These are phyloP conservation scores for Davidsoniella australis DNA, from an alignment of 2,329 filamentous ascomycete genomes.

Conservation along the genomic window DNA sequence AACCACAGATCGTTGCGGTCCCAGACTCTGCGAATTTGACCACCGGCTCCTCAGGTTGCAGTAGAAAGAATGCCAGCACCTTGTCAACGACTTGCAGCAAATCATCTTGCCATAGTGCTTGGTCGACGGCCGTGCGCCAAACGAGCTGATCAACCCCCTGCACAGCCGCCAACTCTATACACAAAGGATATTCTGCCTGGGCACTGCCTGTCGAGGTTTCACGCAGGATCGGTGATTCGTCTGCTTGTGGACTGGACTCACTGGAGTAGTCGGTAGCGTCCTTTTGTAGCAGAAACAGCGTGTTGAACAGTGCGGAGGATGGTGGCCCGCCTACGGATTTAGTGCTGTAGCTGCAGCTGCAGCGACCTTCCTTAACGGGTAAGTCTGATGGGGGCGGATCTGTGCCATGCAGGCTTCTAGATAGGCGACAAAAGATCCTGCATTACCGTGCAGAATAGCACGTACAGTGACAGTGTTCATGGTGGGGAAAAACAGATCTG, in stretches of 20 bases:
- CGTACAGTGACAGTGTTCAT: slow-evolving; percentile 82
- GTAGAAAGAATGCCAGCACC: background rate
- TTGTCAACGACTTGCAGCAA: slow-evolving; percentile 43
- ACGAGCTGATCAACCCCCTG: slow-evolving; percentile 30
- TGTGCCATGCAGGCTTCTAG: slow-evolving; percentile 53
- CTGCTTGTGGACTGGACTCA: background rate
- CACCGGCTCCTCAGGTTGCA: slow-evolving; percentile 22
- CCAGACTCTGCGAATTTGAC: slow-evolving; percentile 20
- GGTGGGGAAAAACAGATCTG: slow-evolving; percentile 61
- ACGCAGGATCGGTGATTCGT: background rate
- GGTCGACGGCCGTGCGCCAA: slow-evolving; percentile 59
- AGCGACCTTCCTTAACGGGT: slow-evolving; percentile 56
- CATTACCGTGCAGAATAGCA: slow-evolving; percentile 52
- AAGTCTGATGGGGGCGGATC: slow-evolving; percentile 57
- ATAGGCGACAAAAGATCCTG: slow-evolving; percentile 48
- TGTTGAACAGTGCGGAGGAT: slow-evolving; percentile 31
- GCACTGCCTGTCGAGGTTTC: slow-evolving; percentile 18
- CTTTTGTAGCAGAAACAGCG: slow-evolving; percentile 33
- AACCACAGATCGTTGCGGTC: background rate
- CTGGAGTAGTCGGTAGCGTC: background rate
- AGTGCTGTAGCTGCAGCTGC: slow-evolving; percentile 19
- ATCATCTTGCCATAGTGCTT: slow-evolving; percentile 29
- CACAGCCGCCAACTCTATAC: slow-evolving; percentile 57
- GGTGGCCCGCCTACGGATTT: slow-evolving; percentile 14
- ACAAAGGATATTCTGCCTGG: slow-evolving; percentile 65